These are phyloP conservation scores for Jackrogersella minutella DNA, from an alignment of 495 filamentous ascomycete species.

Conservation along the genomic window DNA sequence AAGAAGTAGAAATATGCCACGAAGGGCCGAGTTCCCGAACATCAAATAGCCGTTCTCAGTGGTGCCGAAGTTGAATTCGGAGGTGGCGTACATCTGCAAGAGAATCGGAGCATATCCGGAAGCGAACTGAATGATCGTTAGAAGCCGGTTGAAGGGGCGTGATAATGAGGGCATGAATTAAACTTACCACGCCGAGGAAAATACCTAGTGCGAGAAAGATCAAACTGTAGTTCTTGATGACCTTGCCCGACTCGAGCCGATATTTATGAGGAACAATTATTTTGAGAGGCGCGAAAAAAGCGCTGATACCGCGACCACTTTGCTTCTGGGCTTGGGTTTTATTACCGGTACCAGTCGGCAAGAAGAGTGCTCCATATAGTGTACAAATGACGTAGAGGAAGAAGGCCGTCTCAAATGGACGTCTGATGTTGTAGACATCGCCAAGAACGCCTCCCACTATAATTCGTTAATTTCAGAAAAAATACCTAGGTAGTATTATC, in stretches of 20 bases:
- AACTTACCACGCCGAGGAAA: constrained; percentile 61
- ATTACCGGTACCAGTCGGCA: constrained; percentile 29
- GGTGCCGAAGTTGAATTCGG: constrained; percentile 61
- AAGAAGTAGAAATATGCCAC: constrained; percentile 62
- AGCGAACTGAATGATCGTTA: constrained; percentile 49
- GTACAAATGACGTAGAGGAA: constrained; percentile 54
- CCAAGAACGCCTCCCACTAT: constrained; percentile 61
- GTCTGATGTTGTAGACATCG: constrained; percentile 57
- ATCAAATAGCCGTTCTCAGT: constrained; percentile 62
- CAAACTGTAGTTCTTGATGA: constrained; percentile 58
- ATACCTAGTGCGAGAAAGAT: constrained; percentile 62
- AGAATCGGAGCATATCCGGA: constrained; percentile 62
- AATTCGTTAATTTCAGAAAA: constrained; percentile 1
- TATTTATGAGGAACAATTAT: constrained; percentile 59
- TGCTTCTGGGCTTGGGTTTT: constrained; percentile 38
- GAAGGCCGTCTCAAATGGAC: constrained; percentile 62
- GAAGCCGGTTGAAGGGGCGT: not conserved
- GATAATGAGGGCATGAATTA: not conserved
- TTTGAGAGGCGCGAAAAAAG: constrained; percentile 62
- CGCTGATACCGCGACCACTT: constrained; percentile 45
- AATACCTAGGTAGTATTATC: no score
- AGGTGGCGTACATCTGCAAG: constrained; percentile 63
- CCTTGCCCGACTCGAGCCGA: constrained; percentile 49
- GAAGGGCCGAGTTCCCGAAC: constrained; percentile 60
- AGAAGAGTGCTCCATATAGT: constrained; percentile 46